Conservation (phyloP, 1,139 yeast species). For the Zygotorulaspora mrakii region DNA sequence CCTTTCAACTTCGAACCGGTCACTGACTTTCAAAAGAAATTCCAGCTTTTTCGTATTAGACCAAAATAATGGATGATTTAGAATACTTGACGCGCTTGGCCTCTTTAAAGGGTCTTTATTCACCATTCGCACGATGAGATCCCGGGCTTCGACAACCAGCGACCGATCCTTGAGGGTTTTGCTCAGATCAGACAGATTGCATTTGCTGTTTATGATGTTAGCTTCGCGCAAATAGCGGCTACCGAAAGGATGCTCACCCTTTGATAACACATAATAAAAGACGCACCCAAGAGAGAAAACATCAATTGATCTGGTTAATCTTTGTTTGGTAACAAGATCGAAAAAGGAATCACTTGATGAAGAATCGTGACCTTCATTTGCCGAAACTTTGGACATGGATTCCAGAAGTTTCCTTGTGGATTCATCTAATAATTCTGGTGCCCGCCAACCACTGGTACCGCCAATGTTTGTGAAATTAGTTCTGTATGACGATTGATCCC, state of each 20-base stretch:
- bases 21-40: conserved; percentile 81
- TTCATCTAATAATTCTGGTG: conserved; percentile 76
- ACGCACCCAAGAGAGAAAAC: conserved; percentile 94
- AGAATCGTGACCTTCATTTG: conserved; percentile 10
- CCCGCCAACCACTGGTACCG: conserved; percentile 98
- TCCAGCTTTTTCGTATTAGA: conserved; percentile 66
- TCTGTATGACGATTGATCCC: conserved; percentile 87
- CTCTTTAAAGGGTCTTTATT: conserved; percentile 61
- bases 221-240: conserved; percentile 83
- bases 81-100: conserved; percentile 64
- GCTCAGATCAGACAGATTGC: conserved; percentile 46
- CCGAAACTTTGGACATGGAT: conserved; percentile 13
- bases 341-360: conserved; percentile 27
- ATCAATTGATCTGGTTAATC: conserved; percentile 88
- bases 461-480: conserved; percentile 93
- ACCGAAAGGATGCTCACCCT: conserved; percentile 94
- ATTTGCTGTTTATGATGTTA: conserved; percentile 75
- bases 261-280: conserved; percentile 76
- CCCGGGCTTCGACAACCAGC: conserved; percentile 57
- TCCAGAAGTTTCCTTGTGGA: conserved; percentile 25
- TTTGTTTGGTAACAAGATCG: conserved; percentile 45
- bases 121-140: conserved; percentile 72
- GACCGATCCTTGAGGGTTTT: conserved; percentile 28
- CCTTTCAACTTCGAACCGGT: conserved; percentile 81
- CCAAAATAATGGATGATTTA: conserved; percentile 92